Conservation (phyloP, 2,329 filamentous ascomycete species). For the Phialophora tarda region DNA sequence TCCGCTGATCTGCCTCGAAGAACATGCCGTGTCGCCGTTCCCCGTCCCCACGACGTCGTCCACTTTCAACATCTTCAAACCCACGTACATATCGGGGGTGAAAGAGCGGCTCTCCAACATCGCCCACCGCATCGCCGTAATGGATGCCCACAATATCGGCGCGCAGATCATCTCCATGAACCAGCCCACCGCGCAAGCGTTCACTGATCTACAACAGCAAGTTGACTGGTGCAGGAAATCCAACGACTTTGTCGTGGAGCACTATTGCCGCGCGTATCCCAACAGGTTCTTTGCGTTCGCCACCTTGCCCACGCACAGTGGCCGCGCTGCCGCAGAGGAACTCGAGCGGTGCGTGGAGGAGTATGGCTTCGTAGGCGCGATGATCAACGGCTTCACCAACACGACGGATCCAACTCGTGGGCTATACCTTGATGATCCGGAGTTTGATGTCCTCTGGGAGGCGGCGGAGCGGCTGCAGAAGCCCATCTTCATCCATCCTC, state of each 20-base stretch:
- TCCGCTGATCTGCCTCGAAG: slow-evolving; percentile 31
- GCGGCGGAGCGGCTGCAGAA: slow-evolving; percentile 53
- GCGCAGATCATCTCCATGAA: slow-evolving; percentile 32
- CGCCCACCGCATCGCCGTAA: slow-evolving; percentile 23
- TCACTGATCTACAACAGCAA: slow-evolving; percentile 22
- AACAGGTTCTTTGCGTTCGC: slow-evolving; percentile 52
- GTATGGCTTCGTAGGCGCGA: slow-evolving; percentile 55
- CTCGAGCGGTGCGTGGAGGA: slow-evolving; percentile 48
- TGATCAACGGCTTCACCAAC: slow-evolving; percentile 62
- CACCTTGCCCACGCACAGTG: slow-evolving; percentile 49
- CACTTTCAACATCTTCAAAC: slow-evolving; percentile 25
- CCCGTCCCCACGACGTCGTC: slow-evolving; percentile 16
- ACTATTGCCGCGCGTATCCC: slow-evolving; percentile 37
- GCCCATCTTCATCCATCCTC: slow-evolving; percentile 59
- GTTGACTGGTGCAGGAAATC: slow-evolving; percentile 24
- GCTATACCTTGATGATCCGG: slow-evolving; percentile 52
- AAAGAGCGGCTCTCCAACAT: slow-evolving; percentile 28
- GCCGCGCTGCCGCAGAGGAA: slow-evolving; percentile 45
- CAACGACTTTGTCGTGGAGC: slow-evolving; percentile 37
- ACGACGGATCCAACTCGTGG: slow-evolving; percentile 50
- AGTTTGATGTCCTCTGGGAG: slow-evolving; percentile 51
- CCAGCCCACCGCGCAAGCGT: slow-evolving; percentile 27
- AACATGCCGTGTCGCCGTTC: slow-evolving; percentile 30
- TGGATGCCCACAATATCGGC: slow-evolving; percentile 31
- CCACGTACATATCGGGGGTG: slow-evolving; percentile 18